phyloP scores from a whole-genome alignment of 2,329 filamentous ascomycete species.

The Pseudopithomyces chartarum region DNA sequence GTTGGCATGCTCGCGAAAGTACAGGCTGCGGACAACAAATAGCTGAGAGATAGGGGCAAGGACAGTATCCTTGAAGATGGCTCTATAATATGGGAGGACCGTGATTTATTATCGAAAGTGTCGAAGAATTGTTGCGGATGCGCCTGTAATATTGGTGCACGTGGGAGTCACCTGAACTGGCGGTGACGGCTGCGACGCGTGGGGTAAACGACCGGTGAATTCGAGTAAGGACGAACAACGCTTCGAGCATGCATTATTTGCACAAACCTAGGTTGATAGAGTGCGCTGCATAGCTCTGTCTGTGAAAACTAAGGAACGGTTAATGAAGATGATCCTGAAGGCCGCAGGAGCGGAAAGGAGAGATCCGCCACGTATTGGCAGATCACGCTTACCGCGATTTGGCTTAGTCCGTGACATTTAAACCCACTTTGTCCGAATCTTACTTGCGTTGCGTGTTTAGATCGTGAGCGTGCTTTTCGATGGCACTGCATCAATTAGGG shows the following conservation, averaged over 20 bases:
- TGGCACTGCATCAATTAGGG: background rate
- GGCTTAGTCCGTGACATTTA: background rate
- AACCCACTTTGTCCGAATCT: background rate
- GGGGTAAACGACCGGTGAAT: slow-evolving; percentile 1
- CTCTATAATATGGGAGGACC: background rate
- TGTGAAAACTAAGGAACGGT: background rate
- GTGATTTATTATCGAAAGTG: background rate
- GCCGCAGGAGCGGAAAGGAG: background rate
- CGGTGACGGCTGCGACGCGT: background rate
- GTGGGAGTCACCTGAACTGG: slow-evolving; percentile 1
- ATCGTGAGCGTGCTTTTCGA: background rate
- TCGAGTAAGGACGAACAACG: background rate
- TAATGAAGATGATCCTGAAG: background rate
- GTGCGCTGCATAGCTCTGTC: background rate
- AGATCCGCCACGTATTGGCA: background rate
- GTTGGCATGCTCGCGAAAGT: slow-evolving; percentile 5
- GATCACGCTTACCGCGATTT: background rate
- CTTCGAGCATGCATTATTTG: background rate
- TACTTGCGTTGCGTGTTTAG: background rate
- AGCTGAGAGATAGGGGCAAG: background rate
- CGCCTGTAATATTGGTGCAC: background rate
- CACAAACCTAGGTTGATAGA: background rate
- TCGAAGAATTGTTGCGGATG: background rate
- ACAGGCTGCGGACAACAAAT: background rate
- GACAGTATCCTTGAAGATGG: background rate